These are phyloP conservation scores for Zymoseptoria crescenta DNA, from an alignment of 2,329 filamentous ascomycete genomes.

Conservation along the genomic window DNA sequence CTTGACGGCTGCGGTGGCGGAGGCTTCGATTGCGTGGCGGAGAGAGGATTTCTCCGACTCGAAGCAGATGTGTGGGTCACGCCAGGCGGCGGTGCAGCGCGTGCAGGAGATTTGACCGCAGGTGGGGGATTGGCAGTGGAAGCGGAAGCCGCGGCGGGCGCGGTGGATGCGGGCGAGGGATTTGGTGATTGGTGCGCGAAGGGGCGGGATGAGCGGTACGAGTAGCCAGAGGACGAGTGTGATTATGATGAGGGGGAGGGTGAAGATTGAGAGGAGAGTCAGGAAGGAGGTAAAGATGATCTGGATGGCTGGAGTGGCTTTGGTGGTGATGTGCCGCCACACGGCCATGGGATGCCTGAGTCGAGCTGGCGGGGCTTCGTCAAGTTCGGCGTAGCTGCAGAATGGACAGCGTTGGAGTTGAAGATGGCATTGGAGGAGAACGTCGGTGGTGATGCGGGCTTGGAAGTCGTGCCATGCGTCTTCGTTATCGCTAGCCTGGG, in stretches of 20 bases:
- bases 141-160: slow-evolving; percentile 64
- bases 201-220: slow-evolving; percentile 9
- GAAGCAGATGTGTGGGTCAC: slow-evolving; percentile 83
- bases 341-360: slow-evolving; percentile 17
- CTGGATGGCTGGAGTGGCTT: slow-evolving; percentile 34
- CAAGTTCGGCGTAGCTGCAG: slow-evolving; percentile 83
- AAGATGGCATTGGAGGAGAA: slow-evolving; percentile 62
- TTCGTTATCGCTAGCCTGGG: slow-evolving; percentile 58
- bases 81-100: slow-evolving; percentile 73
- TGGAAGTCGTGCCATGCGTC: slow-evolving; percentile 71
- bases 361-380: slow-evolving; percentile 38
- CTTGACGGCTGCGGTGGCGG: slow-evolving; percentile 89
- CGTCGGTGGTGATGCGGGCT: slow-evolving; percentile 68
- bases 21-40: slow-evolving; percentile 82
- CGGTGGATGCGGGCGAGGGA: slow-evolving; percentile 58
- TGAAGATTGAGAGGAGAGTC: slow-evolving; percentile 17
- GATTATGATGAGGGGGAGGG: slow-evolving; percentile 47
- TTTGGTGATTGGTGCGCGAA: slow-evolving; percentile 17
- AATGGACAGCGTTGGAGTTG: slow-evolving; percentile 81
- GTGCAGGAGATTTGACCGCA: slow-evolving; percentile 72
- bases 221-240: slow-evolving; percentile 29
- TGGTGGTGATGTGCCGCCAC: slow-evolving; percentile 18
- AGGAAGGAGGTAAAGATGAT: slow-evolving; percentile 40
- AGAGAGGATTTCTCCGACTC: slow-evolving; percentile 74
- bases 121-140: slow-evolving; percentile 62